Evolutionary conservation across 176 grass and related monocot genomes (phyloP).

Genomic region (Urochloa ruziziensis): DNA sequence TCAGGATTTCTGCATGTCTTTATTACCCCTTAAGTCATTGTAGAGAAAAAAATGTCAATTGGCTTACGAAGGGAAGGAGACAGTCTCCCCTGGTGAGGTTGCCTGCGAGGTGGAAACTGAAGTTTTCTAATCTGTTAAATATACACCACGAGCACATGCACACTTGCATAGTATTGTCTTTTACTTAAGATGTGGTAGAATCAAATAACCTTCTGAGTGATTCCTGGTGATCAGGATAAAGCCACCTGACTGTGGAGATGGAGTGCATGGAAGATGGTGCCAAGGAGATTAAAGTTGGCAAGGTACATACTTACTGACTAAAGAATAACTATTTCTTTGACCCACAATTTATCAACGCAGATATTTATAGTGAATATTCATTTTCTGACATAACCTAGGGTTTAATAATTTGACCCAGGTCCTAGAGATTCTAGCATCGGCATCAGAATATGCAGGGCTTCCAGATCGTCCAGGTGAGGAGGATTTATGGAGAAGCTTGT

Average conservation of each 20-base stretch:
- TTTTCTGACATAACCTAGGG: not conserved
- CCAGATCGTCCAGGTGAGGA: no score
- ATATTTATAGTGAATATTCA: not conserved
- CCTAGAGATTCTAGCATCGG: no score
- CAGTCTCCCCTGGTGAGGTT: slow-evolving; percentile 81
- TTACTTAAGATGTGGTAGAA: slow-evolving; percentile 2
- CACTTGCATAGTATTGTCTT: slow-evolving; percentile 22
- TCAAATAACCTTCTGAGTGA: slow-evolving; percentile 19
- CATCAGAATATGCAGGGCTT: no score
- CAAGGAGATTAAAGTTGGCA: slow-evolving; percentile 94
- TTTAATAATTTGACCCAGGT: not conserved
- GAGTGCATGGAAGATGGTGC: slow-evolving; percentile 99
- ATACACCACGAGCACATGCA: not conserved
- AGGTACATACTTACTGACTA: slow-evolving; percentile 47
- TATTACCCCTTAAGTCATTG: slow-evolving; percentile 6
- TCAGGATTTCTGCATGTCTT: slow-evolving; percentile 2
- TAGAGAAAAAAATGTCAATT: slow-evolving; percentile 92
- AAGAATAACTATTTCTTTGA: not conserved
- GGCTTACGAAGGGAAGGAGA: slow-evolving; percentile 99
- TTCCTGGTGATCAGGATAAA: slow-evolving; percentile 67
- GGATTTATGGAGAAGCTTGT: no score
- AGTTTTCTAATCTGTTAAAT: slow-evolving; percentile 21
- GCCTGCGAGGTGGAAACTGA: no score
- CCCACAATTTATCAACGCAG: not conserved
- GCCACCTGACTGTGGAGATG: slow-evolving; percentile 91